Base-by-base conservation (phyloP, 176 grass and related monocot species). In the Musa troglodytarum region DNA sequence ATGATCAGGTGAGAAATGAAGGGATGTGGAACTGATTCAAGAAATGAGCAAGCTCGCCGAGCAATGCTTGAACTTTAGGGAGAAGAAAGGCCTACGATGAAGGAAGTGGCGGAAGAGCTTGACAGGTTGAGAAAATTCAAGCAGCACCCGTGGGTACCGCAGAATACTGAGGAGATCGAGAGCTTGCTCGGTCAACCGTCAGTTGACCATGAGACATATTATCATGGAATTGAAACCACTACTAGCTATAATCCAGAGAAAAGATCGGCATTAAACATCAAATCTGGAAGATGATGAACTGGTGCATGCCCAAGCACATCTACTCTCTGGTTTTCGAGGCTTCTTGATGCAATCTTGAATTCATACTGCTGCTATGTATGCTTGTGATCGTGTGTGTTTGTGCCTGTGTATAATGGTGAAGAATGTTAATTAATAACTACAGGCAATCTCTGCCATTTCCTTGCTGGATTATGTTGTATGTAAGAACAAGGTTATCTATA, bases 51-150 rank as follows among this genome's bases (percentile, higher is more conserved):
- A 56, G 23, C 19, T 74, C 1, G 20, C 20, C 8, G 19, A 55
- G 20, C 50, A 56, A 28, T 74, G 71, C 10, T 28, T 74, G 53
- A 29, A 10, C 9, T 8, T 74, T 0, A 29, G 2, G 71, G 71
- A 55, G 71, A 73, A 26, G 71, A 54, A 53, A 54, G 71, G 22
- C 71, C 71, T 8, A 28, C 50, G 6, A 73, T 73, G 71, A 73
- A 73, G 71, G 11, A 73, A 16, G 71, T 73, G 3, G 71, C 53
- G 0, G 52, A 73, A 3, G 52, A 73, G 51, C 50, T 73, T 1
- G 22, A 26, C 20, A 54, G 5, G 23, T 8, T 73, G 13, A 54
- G 50, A 26, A 73, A 73, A 25, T 73, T 4, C 3, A 24, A 73
- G 5, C 71, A 73, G 13, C 52, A 73, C 21, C 20, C 52, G 2